Percentiles rank a stretch among this genome's conserved stretches.
These are phyloP conservation scores for Phragmites australis DNA, from an alignment of 176 grass and related monocot species.

Conservation along the genomic window DNA sequence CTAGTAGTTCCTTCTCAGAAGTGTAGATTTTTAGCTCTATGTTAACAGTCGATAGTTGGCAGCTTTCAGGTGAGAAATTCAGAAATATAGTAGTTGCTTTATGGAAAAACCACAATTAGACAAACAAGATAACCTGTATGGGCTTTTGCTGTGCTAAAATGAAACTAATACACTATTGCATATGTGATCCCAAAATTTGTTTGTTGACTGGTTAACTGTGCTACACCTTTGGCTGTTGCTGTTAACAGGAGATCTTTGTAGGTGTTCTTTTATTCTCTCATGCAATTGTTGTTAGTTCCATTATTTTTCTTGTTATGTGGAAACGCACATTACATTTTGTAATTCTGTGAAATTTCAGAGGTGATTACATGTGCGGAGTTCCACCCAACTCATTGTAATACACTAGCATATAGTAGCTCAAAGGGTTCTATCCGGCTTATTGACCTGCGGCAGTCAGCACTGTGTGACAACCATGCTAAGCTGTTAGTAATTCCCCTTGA, in stretches of 20 bases:
- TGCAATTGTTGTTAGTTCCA: slow-evolving; percentile 20
- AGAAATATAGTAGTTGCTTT: slow-evolving; percentile 5
- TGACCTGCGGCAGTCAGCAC: slow-evolving; percentile 85
- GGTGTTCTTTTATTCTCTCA: slow-evolving; percentile 1
- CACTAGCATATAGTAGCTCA: slow-evolving; percentile 92
- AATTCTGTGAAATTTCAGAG: slow-evolving; percentile 68
- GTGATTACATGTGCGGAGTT: slow-evolving; percentile 95
- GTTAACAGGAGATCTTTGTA: neutral
- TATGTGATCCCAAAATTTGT: slow-evolving; percentile 22
- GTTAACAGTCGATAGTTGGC: neutral
- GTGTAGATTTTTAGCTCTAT: slow-evolving; percentile 18
- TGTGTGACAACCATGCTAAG: slow-evolving; percentile 85
- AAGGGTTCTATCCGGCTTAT: slow-evolving; percentile 93
- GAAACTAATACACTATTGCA: slow-evolving; percentile 13
- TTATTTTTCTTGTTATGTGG: slow-evolving; percentile 21
- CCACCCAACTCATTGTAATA: slow-evolving; percentile 85
- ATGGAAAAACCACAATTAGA: slow-evolving; percentile 9
- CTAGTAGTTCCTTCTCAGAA: neutral
- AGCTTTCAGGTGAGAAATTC: slow-evolving; percentile 1
- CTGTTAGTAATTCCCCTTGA: slow-evolving; percentile 58
- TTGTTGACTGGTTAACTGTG: slow-evolving; percentile 10
- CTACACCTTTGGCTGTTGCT: slow-evolving; percentile 27
- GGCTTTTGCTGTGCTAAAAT: neutral
- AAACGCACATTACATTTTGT: slow-evolving; percentile 26
- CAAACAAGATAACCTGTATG: neutral